Conservation (phyloP, 108 stramenopile genomes). For the Conticribra weissflogii region DNA sequence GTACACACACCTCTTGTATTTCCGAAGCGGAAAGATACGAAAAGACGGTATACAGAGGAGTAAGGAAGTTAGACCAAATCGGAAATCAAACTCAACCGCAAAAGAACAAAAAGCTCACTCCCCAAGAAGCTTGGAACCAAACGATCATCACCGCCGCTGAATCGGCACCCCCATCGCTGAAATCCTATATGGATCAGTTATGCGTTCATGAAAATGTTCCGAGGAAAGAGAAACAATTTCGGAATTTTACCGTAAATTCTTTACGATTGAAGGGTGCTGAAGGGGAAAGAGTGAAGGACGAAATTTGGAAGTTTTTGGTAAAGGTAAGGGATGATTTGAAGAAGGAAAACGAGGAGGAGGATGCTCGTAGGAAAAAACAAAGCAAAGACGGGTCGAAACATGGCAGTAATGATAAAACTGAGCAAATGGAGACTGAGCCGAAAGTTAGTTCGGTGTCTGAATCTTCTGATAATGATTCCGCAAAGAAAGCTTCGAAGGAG, state of each 20-base stretch:
- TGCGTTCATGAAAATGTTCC: constrained; percentile 80
- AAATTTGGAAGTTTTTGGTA: constrained; percentile 79
- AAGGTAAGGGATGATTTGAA: constrained; percentile 42
- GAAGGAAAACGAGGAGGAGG: constrained; percentile 33
- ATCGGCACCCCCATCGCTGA: constrained; percentile 58
- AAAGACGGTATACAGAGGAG: constrained; percentile 56
- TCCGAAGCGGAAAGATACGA: constrained; percentile 90
- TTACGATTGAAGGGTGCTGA: constrained; percentile 60
- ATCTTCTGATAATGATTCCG: constrained; percentile 16
- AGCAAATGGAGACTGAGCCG: background rate
- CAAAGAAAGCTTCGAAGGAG: constrained; percentile 20
- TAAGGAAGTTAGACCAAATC: constrained; percentile 24
- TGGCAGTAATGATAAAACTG: constrained; percentile 3
- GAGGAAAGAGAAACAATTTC: constrained; percentile 89
- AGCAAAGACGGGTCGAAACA: constrained; percentile 14
- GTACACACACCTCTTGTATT: constrained; percentile 83
- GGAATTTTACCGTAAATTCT: constrained; percentile 87
- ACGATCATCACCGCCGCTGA: constrained; percentile 54
- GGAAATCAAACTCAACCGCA: constrained; percentile 6
- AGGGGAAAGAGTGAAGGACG: constrained; percentile 47
- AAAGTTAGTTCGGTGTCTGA: constrained; percentile 1
- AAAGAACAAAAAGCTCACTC: constrained; percentile 56
- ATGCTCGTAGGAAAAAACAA: constrained; percentile 30
- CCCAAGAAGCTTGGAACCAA: constrained; percentile 86
- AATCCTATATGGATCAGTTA: constrained; percentile 61